phyloP scores from a whole-genome alignment of 768 basidiomycete genomes.

The Termitomyces sp. region DNA sequence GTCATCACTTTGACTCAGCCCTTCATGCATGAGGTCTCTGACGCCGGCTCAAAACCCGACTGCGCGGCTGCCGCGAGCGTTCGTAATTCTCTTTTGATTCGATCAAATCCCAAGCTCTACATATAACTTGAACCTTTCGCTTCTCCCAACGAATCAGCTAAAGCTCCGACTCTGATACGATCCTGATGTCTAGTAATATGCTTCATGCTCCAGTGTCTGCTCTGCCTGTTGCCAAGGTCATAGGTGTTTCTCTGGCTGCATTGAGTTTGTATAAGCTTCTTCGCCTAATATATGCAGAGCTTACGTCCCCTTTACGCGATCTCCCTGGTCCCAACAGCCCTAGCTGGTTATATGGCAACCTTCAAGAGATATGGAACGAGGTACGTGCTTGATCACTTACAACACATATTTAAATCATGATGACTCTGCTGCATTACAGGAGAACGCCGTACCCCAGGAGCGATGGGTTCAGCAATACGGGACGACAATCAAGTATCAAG shows the following conservation, averaged over 20 bases:
- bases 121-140: background rate
- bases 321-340: slow-evolving; percentile 47
- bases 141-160: background rate
- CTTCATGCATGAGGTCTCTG: no score
- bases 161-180: background rate
- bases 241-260: slow-evolving; percentile 14
- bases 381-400: background rate
- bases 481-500: slow-evolving; percentile 10
- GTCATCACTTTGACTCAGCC: background rate
- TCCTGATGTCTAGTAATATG: background rate
- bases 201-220: background rate
- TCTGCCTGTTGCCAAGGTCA: slow-evolving; percentile 1
- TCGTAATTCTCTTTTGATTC: background rate
- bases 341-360: slow-evolving; percentile 44
- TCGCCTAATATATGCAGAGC: slow-evolving; percentile 27
- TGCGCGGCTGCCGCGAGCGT: background rate
- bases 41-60: background rate
- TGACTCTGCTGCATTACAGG: slow-evolving; percentile 16
- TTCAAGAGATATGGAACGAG: slow-evolving; percentile 20
- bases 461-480: slow-evolving; percentile 13
- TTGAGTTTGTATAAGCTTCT: slow-evolving; percentile 28
- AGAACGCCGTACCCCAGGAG: slow-evolving; percentile 21
- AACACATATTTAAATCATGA: background rate
- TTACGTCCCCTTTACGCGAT: slow-evolving; percentile 36
- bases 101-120: background rate